phyloP scores from a whole-genome alignment of 2,329 filamentous ascomycete species.

The Penicillium sp. region DNA sequence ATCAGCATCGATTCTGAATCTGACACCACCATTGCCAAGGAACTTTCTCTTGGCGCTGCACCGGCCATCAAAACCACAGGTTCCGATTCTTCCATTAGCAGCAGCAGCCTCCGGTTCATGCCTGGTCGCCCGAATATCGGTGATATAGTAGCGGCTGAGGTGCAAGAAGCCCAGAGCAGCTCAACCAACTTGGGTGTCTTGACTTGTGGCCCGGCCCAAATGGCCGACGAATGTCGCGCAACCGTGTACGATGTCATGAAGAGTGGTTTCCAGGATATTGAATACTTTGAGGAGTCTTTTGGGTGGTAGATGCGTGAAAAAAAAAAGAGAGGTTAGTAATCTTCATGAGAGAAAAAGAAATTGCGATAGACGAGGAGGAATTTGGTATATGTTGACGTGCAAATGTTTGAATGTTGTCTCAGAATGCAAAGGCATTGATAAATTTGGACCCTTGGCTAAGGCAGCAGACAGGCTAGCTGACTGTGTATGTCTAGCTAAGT shows the following conservation, averaged over 20 bases:
- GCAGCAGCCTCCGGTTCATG: not conserved
- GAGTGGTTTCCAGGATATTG: slow-evolving; percentile 30
- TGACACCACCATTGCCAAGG: not conserved
- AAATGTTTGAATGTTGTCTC: too few relatives aligned
- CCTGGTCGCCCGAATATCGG: not conserved
- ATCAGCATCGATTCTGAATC: slow-evolving; percentile 4
- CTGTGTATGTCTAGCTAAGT: too few relatives aligned
- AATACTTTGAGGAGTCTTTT: slow-evolving; percentile 43
- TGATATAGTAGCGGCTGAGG: not conserved
- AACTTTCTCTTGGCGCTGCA: not conserved
- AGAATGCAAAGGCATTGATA: too few relatives aligned
- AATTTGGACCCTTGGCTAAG: too few relatives aligned
- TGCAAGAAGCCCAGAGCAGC: not conserved
- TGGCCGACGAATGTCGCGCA: slow-evolving; percentile 45
- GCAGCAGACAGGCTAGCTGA: too few relatives aligned
- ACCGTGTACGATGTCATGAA: slow-evolving; percentile 36
- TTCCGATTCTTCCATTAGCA: not conserved
- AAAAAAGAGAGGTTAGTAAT: too few relatives aligned
- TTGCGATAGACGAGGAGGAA: too few relatives aligned
- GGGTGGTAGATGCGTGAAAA: not conserved
- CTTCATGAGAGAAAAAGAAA: too few relatives aligned
- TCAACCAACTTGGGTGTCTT: slow-evolving; percentile 25
- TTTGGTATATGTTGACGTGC: too few relatives aligned
- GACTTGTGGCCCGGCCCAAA: slow-evolving; percentile 45
- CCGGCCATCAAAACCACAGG: not conserved